These are phyloP conservation scores for Pleurotus djamor DNA, from an alignment of 768 basidiomycete genomes.

Conservation along the genomic window DNA sequence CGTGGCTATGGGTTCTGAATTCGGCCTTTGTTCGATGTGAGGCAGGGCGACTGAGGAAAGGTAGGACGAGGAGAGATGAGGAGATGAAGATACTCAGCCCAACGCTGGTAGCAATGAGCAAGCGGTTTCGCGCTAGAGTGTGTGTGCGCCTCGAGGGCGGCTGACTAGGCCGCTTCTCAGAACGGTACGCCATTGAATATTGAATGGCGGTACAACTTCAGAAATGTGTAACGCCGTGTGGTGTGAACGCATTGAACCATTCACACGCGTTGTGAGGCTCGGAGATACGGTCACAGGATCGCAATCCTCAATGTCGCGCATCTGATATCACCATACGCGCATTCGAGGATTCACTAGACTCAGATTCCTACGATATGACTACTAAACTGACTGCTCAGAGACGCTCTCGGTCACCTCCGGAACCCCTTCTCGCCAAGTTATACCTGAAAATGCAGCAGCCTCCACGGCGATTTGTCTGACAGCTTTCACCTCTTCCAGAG, in stretches of 20 bases:
- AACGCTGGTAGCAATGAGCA: background rate
- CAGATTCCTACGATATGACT: too few relatives aligned
- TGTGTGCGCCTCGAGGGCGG: too few relatives aligned
- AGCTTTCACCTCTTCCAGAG: conserved; percentile 46
- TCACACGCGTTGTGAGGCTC: background rate
- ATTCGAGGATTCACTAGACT: too few relatives aligned
- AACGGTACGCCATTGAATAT: too few relatives aligned
- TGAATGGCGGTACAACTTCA: too few relatives aligned
- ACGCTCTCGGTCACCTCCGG: conserved; percentile 34
- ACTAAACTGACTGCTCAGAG: conserved; percentile 45
- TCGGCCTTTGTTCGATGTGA: background rate
- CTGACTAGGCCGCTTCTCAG: too few relatives aligned
- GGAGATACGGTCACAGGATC: too few relatives aligned
- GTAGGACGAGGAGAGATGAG: background rate
- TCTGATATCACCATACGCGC: too few relatives aligned
- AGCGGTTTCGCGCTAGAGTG: background rate
- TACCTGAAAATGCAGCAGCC: conserved; percentile 43
- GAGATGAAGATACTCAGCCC: background rate
- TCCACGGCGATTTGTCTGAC: conserved; percentile 55
- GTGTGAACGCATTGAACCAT: background rate
- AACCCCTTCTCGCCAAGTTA: conserved; percentile 51
- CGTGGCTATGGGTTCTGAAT: background rate
- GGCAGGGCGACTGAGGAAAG: background rate
- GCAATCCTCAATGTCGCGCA: too few relatives aligned
- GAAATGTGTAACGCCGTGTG: too few relatives aligned